A percentile compares a stretch with the other conserved stretches of the same genome.
These are phyloP conservation scores for Vitellaria paradoxa DNA, from an alignment of 179 eudicot species.

Conservation along the genomic window DNA sequence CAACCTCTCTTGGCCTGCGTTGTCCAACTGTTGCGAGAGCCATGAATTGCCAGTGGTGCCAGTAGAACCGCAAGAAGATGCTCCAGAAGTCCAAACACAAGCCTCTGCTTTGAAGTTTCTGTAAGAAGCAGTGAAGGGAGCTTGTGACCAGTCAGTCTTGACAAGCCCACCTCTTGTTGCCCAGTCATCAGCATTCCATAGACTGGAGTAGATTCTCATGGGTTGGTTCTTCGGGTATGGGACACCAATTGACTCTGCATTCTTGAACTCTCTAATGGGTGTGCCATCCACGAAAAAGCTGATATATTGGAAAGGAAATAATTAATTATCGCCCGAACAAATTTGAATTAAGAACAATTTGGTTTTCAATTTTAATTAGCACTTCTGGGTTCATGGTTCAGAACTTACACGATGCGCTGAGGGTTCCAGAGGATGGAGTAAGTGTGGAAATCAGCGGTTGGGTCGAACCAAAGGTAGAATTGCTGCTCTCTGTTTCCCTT, in stretches of 20 bases:
- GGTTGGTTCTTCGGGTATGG: conserved; percentile 27
- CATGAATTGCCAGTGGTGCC: background rate
- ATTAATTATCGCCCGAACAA: background rate
- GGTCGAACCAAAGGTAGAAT: conserved; percentile 28
- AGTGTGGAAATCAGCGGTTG: conserved; percentile 27
- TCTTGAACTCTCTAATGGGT: conserved; percentile 24
- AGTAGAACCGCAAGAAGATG: conserved; percentile 12
- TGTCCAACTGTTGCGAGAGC: conserved; percentile 11
- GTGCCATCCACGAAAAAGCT: conserved; percentile 28
- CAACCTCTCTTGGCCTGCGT: conserved; percentile 14
- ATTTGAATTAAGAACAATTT: no score
- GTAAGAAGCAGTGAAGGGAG: conserved; percentile 25
- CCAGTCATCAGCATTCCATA: conserved; percentile 30
- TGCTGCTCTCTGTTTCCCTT: conserved; percentile 24
- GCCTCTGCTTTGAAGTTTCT: conserved; percentile 25
- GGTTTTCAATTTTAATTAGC: background rate
- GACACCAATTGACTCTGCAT: conserved; percentile 16
- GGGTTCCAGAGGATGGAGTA: conserved; percentile 27
- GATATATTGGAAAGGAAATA: background rate
- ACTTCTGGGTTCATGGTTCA: background rate
- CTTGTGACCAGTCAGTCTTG: conserved; percentile 28
- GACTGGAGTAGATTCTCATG: conserved; percentile 22
- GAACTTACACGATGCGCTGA: conserved; percentile 21
- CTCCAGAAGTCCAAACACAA: conserved; percentile 8
- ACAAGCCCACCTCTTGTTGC: conserved; percentile 28